Base-by-base conservation (phyloP, 345 rosid species). In the Acer saccharum region DNA sequence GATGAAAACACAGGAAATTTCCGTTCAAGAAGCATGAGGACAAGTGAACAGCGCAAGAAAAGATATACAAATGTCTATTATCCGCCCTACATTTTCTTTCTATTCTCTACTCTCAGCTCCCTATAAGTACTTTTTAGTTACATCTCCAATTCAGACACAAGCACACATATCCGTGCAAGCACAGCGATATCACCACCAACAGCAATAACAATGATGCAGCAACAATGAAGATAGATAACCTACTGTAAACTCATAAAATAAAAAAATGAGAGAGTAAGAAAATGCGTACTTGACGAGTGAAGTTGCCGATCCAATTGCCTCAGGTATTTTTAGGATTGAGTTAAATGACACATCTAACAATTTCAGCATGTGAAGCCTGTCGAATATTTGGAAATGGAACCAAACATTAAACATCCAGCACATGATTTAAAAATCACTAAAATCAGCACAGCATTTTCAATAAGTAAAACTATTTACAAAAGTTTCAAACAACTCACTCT, bases 301-400 rank as follows among this genome's bases (percentile, higher is more conserved):
- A 82, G 89, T 72, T 58, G 93, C 94, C 0, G 87, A 90, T 81
- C 98, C 96, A 78, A 95, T 92, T 79, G 87, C 91, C 9, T 90
- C 97, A n/a, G 99, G 98, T 35, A 93, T 44, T 76, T 81, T 82
- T 18, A 76, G 68, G 63, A 95, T 85, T 18, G 82, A 81, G 83
- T 95, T 95, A 20, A 83, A 89, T 10, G 98, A 93, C 72, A 91
- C 93, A 74, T 95, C 98, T 81, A 95, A 84, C 14, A 91, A 92
- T 81, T 95, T 95, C 73, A 95, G 88, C 83, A 86, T 78, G 3
- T 89, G 81, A 81, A 95, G 99, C 91, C 99, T 95, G 86, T 52
- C 65, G 75, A 81, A 70, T 25, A 75, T 27, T 29, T 20, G 16
- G 21, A 71, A 54, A 55, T 3, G 21, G 25, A 55, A 71, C 13